Conservation (phyloP, 2,329 filamentous ascomycete genomes). For the Neurospora sp. region DNA sequence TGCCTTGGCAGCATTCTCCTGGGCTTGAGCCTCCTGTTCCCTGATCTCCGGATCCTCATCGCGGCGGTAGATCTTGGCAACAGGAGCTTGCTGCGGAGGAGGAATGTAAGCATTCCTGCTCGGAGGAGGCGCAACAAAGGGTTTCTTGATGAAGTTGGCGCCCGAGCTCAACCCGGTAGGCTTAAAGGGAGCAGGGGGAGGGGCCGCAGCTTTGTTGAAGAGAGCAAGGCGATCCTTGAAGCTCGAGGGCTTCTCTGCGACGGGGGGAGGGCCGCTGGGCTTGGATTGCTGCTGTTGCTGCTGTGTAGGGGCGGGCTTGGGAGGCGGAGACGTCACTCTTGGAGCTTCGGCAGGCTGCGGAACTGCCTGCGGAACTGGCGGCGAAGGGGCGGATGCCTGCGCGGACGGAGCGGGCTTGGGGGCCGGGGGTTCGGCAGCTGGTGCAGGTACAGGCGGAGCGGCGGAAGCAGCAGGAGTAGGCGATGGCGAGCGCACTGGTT, state of each 20-base stretch:
- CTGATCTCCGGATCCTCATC: slow-evolving; percentile 75
- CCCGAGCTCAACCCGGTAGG: slow-evolving; percentile 54
- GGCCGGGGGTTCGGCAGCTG: slow-evolving; percentile 17
- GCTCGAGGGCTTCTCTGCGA: slow-evolving; percentile 60
- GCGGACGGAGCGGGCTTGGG: slow-evolving; percentile 26
- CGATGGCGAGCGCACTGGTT: slow-evolving; percentile 17
- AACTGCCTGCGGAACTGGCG: slow-evolving; percentile 7
- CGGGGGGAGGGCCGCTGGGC: slow-evolving; percentile 48
- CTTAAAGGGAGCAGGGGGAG: slow-evolving; percentile 85
- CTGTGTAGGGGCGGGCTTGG: slow-evolving; percentile 25
- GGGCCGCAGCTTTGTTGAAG: slow-evolving; percentile 83
- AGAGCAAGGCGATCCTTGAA: slow-evolving; percentile 95
- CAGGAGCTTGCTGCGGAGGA: slow-evolving; percentile 58
- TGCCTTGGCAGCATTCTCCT: slow-evolving; percentile 59
- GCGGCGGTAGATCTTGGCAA: slow-evolving; percentile 69
- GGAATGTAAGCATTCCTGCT: slow-evolving; percentile 88
- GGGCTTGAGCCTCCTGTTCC: slow-evolving; percentile 55
- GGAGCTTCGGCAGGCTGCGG: slow-evolving; percentile 27
- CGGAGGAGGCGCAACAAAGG: slow-evolving; percentile 89
- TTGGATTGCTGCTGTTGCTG: slow-evolving; percentile 21
- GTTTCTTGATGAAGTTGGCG: slow-evolving; percentile 82
- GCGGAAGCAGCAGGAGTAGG: slow-evolving; percentile 18
- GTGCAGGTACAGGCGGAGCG: slow-evolving; percentile 17
- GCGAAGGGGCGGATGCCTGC: slow-evolving; percentile 12
- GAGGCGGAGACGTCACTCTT: slow-evolving; percentile 27